Base-by-base conservation (phyloP, 306 rosid species). In the Quillaja saponaria region DNA sequence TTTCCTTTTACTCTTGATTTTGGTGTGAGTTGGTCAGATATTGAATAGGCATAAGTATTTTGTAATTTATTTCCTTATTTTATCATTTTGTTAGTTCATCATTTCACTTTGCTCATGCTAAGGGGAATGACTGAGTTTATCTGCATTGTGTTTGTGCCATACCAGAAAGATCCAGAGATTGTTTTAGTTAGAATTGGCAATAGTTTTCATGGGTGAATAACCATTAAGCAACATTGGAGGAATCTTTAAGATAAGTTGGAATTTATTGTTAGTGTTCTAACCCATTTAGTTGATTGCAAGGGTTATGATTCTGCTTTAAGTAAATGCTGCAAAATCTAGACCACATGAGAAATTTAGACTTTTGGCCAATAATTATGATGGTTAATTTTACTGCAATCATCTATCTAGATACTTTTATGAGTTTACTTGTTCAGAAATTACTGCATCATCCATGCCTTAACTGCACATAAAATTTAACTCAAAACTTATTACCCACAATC, bases 141-240 rank as follows among this genome's bases (percentile, higher is more conserved):
- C 59, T 28, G 12, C 56, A 51, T 25, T 45, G 39, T 31, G 16
- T 64, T 34, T 25, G 31, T 25, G 4, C 3, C 37, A 1, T 51
- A 37, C 34, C 55, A 11, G 49, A 31, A 28, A 44, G 45, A 47
- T 63, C 52, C 17, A 7, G 15, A 38, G 7, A 25, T 38, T 64
- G 33, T 21, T 31, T 34, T 51, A 14, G 33, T 41, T 69, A 47
- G 76, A 54, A 31, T 63, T 1, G 15, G 65, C 34, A 16, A 13
- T 46, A 63, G 21, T 53, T 50, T 47, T 45, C 52, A 52, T 64
- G 49, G 70, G 63, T 42, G 55, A 49, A 34, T 48, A 42, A 50
- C 67, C 42, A 34, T 64, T 7, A 14, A 38, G 46, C 34, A 53
- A 40, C 45, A 59, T 13, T 45, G 54, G 54, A 49, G 59, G 51